A percentile compares a stretch with the other conserved stretches of the same genome.
phyloP scores from a whole-genome alignment of 1,284 basidiomycete species.

The Cystobasidiaceae sp. region DNA sequence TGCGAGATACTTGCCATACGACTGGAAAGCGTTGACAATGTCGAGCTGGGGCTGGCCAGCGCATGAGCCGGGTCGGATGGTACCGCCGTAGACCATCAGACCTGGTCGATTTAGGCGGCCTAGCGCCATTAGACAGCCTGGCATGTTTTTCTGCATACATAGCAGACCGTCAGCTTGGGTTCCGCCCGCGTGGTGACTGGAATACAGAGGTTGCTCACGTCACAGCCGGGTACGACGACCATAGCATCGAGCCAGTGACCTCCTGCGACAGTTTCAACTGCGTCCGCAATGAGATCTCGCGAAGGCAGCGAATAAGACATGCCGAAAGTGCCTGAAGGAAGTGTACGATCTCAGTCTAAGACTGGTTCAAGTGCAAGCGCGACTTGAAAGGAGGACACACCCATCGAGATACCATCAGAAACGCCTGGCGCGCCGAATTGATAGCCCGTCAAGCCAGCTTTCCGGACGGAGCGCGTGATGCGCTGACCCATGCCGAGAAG shows the following conservation, averaged over 20 bases:
- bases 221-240: constrained; percentile 75
- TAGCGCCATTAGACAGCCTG: constrained; percentile 80
- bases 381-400: constrained; percentile 53
- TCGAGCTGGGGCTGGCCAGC: constrained; percentile 74
- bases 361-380: constrained; percentile 34
- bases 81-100: constrained; percentile 94
- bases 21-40: constrained; percentile 90
- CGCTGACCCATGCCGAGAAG: constrained; percentile 80
- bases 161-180: background rate
- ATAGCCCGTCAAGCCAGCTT: constrained; percentile 79
- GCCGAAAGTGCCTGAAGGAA: constrained; percentile 41
- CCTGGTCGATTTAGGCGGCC: constrained; percentile 83
- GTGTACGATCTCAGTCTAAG: constrained; percentile 38
- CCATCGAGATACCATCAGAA: constrained; percentile 97
- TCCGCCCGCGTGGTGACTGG: no score
- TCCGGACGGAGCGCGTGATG: constrained; percentile 71
- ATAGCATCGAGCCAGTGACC: constrained; percentile 98
- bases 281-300: constrained; percentile 85
- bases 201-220: constrained; percentile 26
- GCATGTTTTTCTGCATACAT: constrained; percentile 73
- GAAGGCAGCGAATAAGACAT: constrained; percentile 85
- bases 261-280: constrained; percentile 85
- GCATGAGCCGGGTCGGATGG: constrained; percentile 84
- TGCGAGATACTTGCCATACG: constrained; percentile 86
- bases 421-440: constrained; percentile 97